These are phyloP conservation scores for Zymoseptoria crescenta DNA, from an alignment of 2,329 filamentous ascomycete genomes.

Conservation along the genomic window DNA sequence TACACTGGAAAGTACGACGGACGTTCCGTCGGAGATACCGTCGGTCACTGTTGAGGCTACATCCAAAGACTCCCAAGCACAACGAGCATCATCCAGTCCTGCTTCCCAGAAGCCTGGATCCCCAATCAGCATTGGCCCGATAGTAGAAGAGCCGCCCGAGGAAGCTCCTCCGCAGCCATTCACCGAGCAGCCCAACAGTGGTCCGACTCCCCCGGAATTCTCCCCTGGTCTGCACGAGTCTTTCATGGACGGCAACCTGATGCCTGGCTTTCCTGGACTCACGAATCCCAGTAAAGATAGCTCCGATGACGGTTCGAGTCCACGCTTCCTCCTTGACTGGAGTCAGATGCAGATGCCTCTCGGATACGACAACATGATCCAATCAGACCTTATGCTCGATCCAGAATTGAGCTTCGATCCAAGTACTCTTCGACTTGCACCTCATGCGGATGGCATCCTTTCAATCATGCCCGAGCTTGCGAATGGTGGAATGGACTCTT, in stretches of 20 bases:
- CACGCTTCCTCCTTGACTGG: constrained; percentile 45
- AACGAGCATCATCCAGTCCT: constrained; percentile 5
- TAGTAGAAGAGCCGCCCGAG: constrained; percentile 22
- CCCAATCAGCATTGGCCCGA: constrained; percentile 21
- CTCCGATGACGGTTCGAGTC: constrained; percentile 37
- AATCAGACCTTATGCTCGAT: constrained; percentile 37
- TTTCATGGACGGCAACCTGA: constrained; percentile 38
- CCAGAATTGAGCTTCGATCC: constrained; percentile 41
- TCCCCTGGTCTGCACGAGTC: constrained; percentile 17
- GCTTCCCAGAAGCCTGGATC: constrained; percentile 29
- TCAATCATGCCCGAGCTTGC: constrained; percentile 40
- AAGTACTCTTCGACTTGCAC: constrained; percentile 29
- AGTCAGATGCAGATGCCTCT: constrained; percentile 38
- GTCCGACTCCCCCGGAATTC: constrained; percentile 21
- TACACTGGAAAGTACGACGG: constrained; percentile 22
- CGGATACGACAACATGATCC: constrained; percentile 36
- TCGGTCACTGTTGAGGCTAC: constrained; percentile 6
- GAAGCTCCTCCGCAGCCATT: constrained; percentile 34
- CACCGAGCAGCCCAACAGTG: constrained; percentile 35
- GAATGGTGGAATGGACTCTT: constrained; percentile 28
- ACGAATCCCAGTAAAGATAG: constrained; percentile 31
- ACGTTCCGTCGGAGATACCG: constrained; percentile 16
- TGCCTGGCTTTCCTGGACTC: constrained; percentile 42
- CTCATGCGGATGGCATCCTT: constrained; percentile 35
- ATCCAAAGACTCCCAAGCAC: background rate